Base-by-base conservation (phyloP, 805 yeast genomes). In the Metschnikowia anglica region DNA sequence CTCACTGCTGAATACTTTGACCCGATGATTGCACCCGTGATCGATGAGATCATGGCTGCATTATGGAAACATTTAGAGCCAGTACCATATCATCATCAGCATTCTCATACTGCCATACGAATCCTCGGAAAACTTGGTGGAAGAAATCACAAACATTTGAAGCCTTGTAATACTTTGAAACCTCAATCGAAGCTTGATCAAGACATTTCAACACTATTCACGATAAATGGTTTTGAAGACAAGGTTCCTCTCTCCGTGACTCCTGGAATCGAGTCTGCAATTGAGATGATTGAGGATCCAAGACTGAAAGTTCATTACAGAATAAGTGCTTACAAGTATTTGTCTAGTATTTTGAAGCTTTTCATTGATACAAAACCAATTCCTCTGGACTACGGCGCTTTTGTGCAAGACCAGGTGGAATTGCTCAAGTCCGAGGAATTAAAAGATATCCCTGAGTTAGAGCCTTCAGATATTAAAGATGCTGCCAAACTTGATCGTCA, bases 61-160 rank as follows among this genome's bases (percentile, higher is more conserved):
- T 70, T 93, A 25, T 93, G 97, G 91, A 83, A 79, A 48, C 93
- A 91, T 54, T 65, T 93, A 52, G 82, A 82, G 55, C 99, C 99
- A 1, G 76, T 90, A 26, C 98, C 99, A 0, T 89, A 88, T 60
- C 88, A 86, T 52, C 98, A 93, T 54, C 95, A 88, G 51, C 96
- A 90, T 52, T 85, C 96, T 13, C 99, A 93, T 60, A 88, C 96
- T 0, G 90, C 98, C 0, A 81, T 93, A 43, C 75, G 98, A 48
- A 88, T 93, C 28, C 69, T 93, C 39, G 99, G 99, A 38, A 93
- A 95, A 60, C 70, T 93, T 13, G 99, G 99, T 28, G 99, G 99
- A 2, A 78, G 99, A 58, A 93, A 93, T 56, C 81, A 97, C 53
- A 81, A 84, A 39, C 88, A 88, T 59, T 74, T 93, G 54, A 80